Evolutionary conservation across 2,329 filamentous ascomycete genomes (phyloP).

Genomic region (Pestalotiopsis sp.): DNA sequence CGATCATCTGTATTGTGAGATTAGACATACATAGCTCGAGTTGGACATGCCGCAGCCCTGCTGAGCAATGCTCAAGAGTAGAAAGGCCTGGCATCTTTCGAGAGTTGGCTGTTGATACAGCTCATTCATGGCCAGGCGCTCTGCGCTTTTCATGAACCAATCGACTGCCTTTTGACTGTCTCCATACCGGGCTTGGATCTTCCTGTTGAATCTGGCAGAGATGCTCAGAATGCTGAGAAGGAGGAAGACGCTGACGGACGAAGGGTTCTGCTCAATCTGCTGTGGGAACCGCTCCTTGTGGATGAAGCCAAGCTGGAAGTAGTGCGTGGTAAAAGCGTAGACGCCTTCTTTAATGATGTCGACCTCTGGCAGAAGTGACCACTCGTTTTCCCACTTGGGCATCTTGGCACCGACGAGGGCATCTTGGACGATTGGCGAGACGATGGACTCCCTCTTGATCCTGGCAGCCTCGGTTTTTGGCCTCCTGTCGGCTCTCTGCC

Average conservation of each 20-base stretch:
- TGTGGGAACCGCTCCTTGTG: constrained; percentile 51
- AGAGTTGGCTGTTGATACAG: constrained; percentile 53
- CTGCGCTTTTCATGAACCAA: constrained; percentile 53
- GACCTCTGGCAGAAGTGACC: constrained; percentile 51
- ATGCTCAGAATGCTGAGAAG: constrained; percentile 56
- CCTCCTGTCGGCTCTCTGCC: constrained; percentile 47
- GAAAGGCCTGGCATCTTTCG: constrained; percentile 59
- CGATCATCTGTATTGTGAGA: too few relatives aligned
- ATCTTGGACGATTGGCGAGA: constrained; percentile 22
- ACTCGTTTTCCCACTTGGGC: constrained; percentile 40
- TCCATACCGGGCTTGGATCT: constrained; percentile 48
- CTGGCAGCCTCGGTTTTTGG: constrained; percentile 29
- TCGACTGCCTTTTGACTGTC: constrained; percentile 52
- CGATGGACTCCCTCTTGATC: constrained; percentile 26
- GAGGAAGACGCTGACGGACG: constrained; percentile 54
- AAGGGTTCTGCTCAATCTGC: constrained; percentile 45
- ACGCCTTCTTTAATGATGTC: constrained; percentile 52
- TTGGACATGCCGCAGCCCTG: constrained; percentile 56
- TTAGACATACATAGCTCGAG: constrained; percentile 49
- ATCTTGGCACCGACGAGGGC: constrained; percentile 31
- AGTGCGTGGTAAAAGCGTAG: constrained; percentile 52
- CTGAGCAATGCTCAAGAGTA: constrained; percentile 58
- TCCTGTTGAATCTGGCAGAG: constrained; percentile 54
- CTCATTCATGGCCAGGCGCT: constrained; percentile 46
- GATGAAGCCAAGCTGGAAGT: constrained; percentile 61